Percentiles rank a stretch among this genome's conserved stretches.
Evolutionary conservation across 164 flowering plant genomes (phyloP).

Genomic region (Vitis labrusca): DNA sequence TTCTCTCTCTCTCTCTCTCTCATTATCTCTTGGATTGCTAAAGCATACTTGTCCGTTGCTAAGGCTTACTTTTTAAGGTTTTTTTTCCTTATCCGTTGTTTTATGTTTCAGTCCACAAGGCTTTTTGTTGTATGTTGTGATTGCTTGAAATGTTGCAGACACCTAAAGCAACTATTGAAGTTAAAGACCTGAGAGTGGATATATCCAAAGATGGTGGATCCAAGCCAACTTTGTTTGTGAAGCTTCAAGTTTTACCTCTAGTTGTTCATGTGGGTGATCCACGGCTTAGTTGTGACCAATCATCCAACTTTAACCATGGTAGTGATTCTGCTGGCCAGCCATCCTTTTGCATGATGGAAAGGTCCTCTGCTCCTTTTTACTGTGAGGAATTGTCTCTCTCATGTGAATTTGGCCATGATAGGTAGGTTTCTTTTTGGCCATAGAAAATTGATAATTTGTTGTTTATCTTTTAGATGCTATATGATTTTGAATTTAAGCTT

Average conservation of each 20-base stretch:
- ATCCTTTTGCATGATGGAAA: constrained; percentile 36
- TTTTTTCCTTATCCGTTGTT: constrained; percentile 4
- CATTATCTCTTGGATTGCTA: too few species aligned
- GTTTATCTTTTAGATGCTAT: too few species aligned
- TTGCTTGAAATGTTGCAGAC: constrained; percentile 47
- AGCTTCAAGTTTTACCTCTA: constrained; percentile 68
- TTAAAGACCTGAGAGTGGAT: constrained; percentile 80
- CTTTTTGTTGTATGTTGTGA: constrained; percentile 4
- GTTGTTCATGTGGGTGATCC: constrained; percentile 63
- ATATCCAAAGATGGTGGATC: constrained; percentile 83
- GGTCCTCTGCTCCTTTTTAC: constrained; percentile 53
- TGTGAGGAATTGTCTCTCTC: constrained; percentile 81
- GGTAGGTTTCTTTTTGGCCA: constrained; percentile 42
- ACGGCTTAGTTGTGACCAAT: constrained; percentile 56
- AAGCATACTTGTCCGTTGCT: background rate
- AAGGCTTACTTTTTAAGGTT: background rate
- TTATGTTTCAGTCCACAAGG: background rate
- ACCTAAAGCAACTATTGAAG: constrained; percentile 73
- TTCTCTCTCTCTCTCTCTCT: too few species aligned
- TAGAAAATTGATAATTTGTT: too few species aligned
- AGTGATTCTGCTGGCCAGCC: constrained; percentile 39
- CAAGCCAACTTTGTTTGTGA: constrained; percentile 61
- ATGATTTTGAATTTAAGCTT: too few species aligned
- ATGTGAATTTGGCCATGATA: constrained; percentile 81
- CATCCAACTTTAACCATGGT: constrained; percentile 37